Base-by-base conservation (phyloP, 2,329 filamentous ascomycete species). In the Pestalotiopsis sp. region DNA sequence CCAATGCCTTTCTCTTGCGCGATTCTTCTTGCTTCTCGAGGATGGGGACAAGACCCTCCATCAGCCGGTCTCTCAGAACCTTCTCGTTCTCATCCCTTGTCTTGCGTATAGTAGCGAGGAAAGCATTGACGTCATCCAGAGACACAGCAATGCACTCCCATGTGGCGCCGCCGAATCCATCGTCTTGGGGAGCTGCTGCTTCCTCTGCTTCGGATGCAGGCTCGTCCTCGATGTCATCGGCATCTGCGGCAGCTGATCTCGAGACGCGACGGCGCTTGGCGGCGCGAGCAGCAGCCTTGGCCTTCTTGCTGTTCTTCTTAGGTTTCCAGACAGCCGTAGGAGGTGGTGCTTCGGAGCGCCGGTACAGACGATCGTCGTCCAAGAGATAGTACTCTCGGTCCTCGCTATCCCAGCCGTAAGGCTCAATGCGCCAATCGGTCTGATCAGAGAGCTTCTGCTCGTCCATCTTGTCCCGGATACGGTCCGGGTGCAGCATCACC, bases 71-170 rank as follows among this genome's bases (percentile, higher is more conserved):
- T 70, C 91, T 87, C 14, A 99, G 80, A 6, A 91, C 83, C 79
- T 94, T 95, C 80, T 98, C 95, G 75, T 98, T 95, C 4, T 90
- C 86, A 77, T 98, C 93, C 68, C 91, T 91, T 41, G 90, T 93
- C 74, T 92, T 94, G 59, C 88, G 87, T 49, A 98, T 89, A 0
- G 86, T 88, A 5, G 88, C 84, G 66, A 98, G 79, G 69, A 98
- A 92, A 1, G 83, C 80, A 66, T 88, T 88, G 71, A 97, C 93
- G 66, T 99, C 93, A 20, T 90, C 84, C 23, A 97, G 82, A 0
- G 91, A 93, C 66, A 97, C 88, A 52, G 94, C 96, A 57, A 99
- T 77, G 76, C 95, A 98, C 78, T 98, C 94, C 95, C 96, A 99
- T 70, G 88, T 93, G 81, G 91, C 92, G 6, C 90, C 91, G 20